Conservation (phyloP, 371 early-diverging fungal genomes). For the Massospora cicadina region DNA sequence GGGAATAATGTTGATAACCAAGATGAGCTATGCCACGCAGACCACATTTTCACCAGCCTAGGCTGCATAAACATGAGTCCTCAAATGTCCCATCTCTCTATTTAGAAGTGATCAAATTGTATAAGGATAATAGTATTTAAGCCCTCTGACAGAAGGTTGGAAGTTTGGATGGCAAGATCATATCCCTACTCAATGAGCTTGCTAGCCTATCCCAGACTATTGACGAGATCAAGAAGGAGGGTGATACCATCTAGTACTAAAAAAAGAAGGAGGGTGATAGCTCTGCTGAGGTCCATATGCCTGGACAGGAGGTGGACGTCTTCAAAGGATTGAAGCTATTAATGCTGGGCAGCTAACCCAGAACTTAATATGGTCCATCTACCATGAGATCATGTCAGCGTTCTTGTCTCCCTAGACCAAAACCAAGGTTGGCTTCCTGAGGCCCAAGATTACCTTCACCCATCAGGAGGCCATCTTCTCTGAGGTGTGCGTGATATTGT, state of each 20-base stretch:
- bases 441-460: constrained; percentile 83
- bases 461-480: constrained; percentile 79
- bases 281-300: constrained; percentile 22
- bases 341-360: constrained; percentile 67
- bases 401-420: constrained; percentile 70
- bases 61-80: too few species aligned
- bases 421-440: constrained; percentile 68
- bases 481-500: constrained; percentile 60
- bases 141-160: constrained; percentile 33
- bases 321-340: constrained; percentile 31
- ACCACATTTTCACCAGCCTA: too few species aligned
- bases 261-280: neutral
- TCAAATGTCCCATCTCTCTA: too few species aligned
- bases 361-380: constrained; percentile 62
- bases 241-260: neutral
- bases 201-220: constrained; percentile 70
- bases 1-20: too few species aligned
- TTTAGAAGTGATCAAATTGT: too few species aligned
- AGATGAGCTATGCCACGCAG: too few species aligned
- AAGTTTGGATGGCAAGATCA: constrained; percentile 54
- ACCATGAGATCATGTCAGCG: constrained; percentile 83
- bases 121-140: too few species aligned
- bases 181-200: constrained; percentile 64
- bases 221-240: constrained; percentile 44
- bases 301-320: constrained; percentile 27